phyloP scores from a whole-genome alignment of 129 eudicot species.

The Solidago caesia region DNA sequence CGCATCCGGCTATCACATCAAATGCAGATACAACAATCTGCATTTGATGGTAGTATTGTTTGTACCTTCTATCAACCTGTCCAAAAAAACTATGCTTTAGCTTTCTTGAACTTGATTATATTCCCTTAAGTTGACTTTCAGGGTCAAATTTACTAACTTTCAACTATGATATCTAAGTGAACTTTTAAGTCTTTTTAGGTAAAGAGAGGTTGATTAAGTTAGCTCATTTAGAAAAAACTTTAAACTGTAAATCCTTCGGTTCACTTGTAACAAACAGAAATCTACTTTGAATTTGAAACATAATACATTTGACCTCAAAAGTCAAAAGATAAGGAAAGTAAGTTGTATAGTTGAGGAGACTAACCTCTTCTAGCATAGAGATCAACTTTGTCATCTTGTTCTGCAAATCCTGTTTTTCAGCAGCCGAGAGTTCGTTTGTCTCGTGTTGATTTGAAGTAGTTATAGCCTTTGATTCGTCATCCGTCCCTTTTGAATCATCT shows the following conservation, averaged over 20 bases:
- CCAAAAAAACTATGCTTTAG: slow-evolving; percentile 21
- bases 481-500: slow-evolving; percentile 39
- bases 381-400: slow-evolving; percentile 73
- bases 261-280: neutral
- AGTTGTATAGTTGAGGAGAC: neutral
- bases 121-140: slow-evolving; percentile 23
- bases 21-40: slow-evolving; percentile 81
- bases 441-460: slow-evolving; percentile 42
- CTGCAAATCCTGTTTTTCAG: slow-evolving; percentile 77
- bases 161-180: neutral
- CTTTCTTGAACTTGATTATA: slow-evolving; percentile 14
- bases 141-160: slow-evolving; percentile 15
- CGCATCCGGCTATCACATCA: slow-evolving; percentile 69
- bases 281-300: neutral
- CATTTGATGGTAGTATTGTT: slow-evolving; percentile 86
- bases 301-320: slow-evolving; percentile 7
- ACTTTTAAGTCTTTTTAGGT: neutral
- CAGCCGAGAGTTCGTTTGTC: slow-evolving; percentile 56
- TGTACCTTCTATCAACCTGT: slow-evolving; percentile 87
- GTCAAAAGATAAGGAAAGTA: neutral
- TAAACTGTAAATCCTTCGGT: neutral
- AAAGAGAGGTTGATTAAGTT: slow-evolving; percentile 1
- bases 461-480: slow-evolving; percentile 39
- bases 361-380: slow-evolving; percentile 85
- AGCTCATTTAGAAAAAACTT: neutral